Evolutionary conservation across 108 stramenopile genomes (phyloP), one percentile per base, ranked within the genome.

Genomic region (Nannochloropsis salina): DNA sequence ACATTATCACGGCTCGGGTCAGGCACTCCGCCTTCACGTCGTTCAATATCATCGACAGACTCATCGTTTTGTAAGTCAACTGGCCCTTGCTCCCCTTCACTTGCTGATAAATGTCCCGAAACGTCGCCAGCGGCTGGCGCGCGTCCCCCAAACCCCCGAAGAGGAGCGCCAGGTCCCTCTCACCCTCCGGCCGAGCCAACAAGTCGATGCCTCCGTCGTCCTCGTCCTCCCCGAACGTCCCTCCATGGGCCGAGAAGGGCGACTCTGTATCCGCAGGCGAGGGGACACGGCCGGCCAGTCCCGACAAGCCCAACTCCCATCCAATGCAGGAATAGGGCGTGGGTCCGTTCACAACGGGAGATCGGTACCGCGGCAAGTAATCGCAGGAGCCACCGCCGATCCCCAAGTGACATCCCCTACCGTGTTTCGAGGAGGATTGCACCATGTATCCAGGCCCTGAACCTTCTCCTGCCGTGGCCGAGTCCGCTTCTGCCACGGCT

Each of bases 341-440:
- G 20, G 61, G n/a, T 0, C 61, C 61, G n/a, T 74, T 74, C 20
- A 74, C 61, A 15, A 74, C 61, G 4, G 61, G 61, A 3, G 61
- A 74, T n/a, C 61, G 61, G 61, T 74, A 74, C 61, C 61, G 15
- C 61, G 61, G 61, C 61, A 74, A 74, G 61, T 74, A 74, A 74
- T 74, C 61, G n/a, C 61, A 74, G 20, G 61, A 74, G 20, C 61
- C 61, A n/a, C 61, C 61, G 2, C 61, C 61, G 15, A 74, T 74
- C 61, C 61, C 61, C 61, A 74, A 1, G n/a, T 74, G 61, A 74
- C 61, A n/a, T n/a, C 15, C 61, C 61, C 61, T n/a, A 74, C 61
- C n/a, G 15, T n/a, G 20, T n/a, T n/a, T 74, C 61, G 61, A 74
- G 61, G 61, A 74, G n/a, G 61, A 74, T 74, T 74, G 15, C 8